Percentiles rank a stretch among this genome's conserved stretches.
phyloP scores from a whole-genome alignment of 2,329 filamentous ascomycete genomes.

The Podosphaera fusca region DNA sequence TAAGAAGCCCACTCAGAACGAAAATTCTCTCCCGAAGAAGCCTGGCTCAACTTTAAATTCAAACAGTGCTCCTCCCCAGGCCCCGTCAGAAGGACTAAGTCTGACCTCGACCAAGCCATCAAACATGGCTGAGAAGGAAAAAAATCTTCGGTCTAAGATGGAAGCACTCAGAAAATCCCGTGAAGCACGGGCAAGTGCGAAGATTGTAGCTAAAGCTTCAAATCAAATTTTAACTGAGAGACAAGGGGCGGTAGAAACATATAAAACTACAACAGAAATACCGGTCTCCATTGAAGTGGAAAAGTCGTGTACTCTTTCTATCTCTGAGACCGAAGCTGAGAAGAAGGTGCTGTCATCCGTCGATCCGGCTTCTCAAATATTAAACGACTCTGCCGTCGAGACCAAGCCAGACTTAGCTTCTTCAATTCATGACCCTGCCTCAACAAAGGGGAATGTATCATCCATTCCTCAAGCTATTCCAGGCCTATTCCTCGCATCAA shows the following conservation, averaged over 20 bases:
- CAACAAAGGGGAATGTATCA: not conserved
- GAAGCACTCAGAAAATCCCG: constrained; percentile 44
- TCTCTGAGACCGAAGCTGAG: too few species aligned
- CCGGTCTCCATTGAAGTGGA: not conserved
- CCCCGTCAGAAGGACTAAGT: constrained; percentile 20
- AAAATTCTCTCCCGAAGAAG: not conserved
- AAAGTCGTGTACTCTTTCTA: not conserved
- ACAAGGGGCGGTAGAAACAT: not conserved
- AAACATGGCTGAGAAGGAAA: constrained; percentile 44
- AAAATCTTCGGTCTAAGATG: constrained; percentile 52
- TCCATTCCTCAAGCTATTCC: constrained; percentile 7
- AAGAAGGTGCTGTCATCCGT: not conserved
- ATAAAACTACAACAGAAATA: not conserved
- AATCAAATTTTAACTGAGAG: not conserved
- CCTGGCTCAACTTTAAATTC: not conserved
- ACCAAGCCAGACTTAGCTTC: not conserved
- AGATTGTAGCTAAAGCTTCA: constrained; percentile 9
- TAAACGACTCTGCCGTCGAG: not conserved
- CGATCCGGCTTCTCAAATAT: not conserved
- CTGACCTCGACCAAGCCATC: constrained; percentile 19
- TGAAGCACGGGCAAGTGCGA: constrained; percentile 20
- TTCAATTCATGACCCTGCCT: not conserved
- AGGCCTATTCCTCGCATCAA: constrained; percentile 13
- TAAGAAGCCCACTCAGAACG: not conserved
- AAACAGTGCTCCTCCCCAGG: not conserved